Conservation (phyloP, 2,329 filamentous ascomycete species). For the Trichoderma breve region DNA sequence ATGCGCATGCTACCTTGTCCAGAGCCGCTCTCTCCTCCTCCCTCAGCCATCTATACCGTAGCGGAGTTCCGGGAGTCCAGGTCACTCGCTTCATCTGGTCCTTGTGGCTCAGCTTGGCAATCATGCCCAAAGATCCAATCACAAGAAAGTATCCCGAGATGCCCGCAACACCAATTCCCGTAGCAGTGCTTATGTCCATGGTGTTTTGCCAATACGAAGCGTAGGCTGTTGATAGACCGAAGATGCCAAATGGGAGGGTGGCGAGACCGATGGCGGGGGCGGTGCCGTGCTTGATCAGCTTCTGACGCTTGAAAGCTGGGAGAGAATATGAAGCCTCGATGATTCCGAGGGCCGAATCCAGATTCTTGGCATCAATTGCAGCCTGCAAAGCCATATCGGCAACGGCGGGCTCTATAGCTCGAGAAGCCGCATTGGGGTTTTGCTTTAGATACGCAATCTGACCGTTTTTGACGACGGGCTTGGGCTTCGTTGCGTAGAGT, state of each 20-base stretch:
- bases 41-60: slow-evolving; percentile 78
- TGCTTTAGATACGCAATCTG: slow-evolving; percentile 59
- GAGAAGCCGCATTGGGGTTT: slow-evolving; percentile 66
- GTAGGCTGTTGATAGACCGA: slow-evolving; percentile 60
- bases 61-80: slow-evolving; percentile 78
- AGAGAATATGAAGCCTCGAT: slow-evolving; percentile 68
- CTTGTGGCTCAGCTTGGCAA: slow-evolving; percentile 83
- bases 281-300: slow-evolving; percentile 62
- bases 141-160: slow-evolving; percentile 81
- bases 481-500: slow-evolving; percentile 80
- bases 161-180: slow-evolving; percentile 73
- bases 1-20: slow-evolving; percentile 81
- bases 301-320: slow-evolving; percentile 64
- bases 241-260: slow-evolving; percentile 66
- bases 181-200: slow-evolving; percentile 75
- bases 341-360: slow-evolving; percentile 74
- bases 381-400: slow-evolving; percentile 73
- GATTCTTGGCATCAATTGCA: slow-evolving; percentile 75
- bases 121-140: slow-evolving; percentile 75
- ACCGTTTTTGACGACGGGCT: slow-evolving; percentile 59
- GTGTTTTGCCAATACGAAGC: slow-evolving; percentile 54
- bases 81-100: slow-evolving; percentile 94
- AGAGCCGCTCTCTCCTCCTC: slow-evolving; percentile 88
- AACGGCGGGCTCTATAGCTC: slow-evolving; percentile 68
- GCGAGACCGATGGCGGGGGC: slow-evolving; percentile 57